Evolutionary conservation across 768 basidiomycete genomes (phyloP).

Genomic region (Termitomyces sp.): DNA sequence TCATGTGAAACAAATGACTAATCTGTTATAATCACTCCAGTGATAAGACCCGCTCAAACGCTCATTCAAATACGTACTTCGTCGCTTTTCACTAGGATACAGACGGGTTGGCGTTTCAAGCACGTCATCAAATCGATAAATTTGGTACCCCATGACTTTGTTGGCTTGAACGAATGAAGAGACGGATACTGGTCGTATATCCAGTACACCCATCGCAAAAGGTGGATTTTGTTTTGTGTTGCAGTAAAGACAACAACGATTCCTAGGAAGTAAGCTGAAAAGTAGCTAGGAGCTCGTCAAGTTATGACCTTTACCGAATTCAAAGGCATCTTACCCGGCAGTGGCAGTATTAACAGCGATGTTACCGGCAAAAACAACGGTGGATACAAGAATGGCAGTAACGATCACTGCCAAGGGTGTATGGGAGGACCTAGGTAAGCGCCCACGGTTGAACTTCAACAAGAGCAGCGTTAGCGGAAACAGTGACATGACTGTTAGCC

Average conservation of each 20-base stretch:
- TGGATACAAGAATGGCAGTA: conserved; percentile 34
- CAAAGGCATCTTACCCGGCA: conserved; percentile 37
- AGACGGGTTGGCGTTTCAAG: conserved; percentile 49
- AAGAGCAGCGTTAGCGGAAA: conserved; percentile 58
- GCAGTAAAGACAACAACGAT: conserved; percentile 41
- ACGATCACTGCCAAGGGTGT: conserved; percentile 37
- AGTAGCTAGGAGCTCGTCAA: conserved; percentile 37
- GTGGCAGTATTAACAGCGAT: conserved; percentile 51
- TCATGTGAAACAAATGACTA: conserved; percentile 55
- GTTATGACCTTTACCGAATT: neutral
- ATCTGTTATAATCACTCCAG: conserved; percentile 38
- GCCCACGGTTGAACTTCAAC: conserved; percentile 60
- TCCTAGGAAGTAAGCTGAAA: conserved; percentile 52
- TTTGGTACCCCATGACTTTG: conserved; percentile 33
- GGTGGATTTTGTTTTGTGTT: conserved; percentile 47
- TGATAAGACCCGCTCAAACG: neutral
- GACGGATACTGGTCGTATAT: conserved; percentile 52
- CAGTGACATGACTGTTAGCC: conserved; percentile 59
- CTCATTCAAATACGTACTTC: conserved; percentile 38
- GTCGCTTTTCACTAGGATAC: conserved; percentile 57
- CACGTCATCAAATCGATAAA: conserved; percentile 39
- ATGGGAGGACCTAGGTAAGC: conserved; percentile 37
- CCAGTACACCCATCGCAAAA: conserved; percentile 56
- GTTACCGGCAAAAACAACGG: conserved; percentile 51
- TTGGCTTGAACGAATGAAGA: conserved; percentile 34